Evolutionary conservation across 768 basidiomycete genomes (phyloP).

Genomic region (Suillus subaureus): DNA sequence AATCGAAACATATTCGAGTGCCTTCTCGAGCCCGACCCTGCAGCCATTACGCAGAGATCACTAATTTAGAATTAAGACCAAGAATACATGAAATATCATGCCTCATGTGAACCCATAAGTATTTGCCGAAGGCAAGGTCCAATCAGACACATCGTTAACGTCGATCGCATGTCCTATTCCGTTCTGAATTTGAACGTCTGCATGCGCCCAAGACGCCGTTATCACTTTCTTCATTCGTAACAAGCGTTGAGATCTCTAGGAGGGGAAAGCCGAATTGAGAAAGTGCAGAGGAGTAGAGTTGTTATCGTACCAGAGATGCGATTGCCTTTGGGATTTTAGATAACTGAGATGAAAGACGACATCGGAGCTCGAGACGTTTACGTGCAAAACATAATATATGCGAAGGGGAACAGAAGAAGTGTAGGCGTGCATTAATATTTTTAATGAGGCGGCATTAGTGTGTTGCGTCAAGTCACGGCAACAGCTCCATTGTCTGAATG

Average conservation of each 20-base stretch:
- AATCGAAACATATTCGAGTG: neutral
- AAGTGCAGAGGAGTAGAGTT: neutral
- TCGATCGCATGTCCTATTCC: neutral
- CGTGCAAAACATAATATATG: neutral
- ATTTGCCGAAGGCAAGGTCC: neutral
- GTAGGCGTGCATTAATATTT: neutral
- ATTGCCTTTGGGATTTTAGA: neutral
- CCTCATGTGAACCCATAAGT: neutral
- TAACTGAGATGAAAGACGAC: slow-evolving; percentile 3
- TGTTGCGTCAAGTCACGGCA: neutral
- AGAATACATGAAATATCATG: neutral
- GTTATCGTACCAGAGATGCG: neutral
- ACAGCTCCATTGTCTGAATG: neutral
- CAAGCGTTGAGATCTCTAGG: neutral
- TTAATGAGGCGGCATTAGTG: neutral
- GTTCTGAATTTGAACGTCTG: neutral
- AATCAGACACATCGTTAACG: neutral
- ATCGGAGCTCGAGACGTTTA: neutral
- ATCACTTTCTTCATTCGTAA: neutral
- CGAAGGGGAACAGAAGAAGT: neutral
- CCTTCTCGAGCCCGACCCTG: neutral
- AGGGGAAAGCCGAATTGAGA: neutral
- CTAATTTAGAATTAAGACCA: neutral
- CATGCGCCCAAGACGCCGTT: neutral
- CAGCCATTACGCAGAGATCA: neutral